phyloP scores from a whole-genome alignment of 441 rosid species.

The Dalechampia spathulata region DNA sequence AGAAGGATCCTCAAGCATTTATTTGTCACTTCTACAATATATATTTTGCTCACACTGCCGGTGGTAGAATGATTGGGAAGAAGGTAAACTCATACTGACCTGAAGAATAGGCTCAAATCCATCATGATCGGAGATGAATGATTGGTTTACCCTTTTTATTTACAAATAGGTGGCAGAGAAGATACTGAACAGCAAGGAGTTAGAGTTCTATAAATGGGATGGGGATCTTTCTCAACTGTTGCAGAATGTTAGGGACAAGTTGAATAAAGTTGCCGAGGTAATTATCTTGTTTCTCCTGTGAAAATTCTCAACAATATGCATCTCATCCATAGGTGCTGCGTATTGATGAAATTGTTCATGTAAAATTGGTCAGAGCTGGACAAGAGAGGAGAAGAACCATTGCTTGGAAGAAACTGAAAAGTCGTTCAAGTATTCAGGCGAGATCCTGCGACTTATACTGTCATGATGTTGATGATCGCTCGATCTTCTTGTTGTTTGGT shows the following conservation, averaged over 20 bases:
- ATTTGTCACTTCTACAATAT: conserved; percentile 94
- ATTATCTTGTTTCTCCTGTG: neutral
- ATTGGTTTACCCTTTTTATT: neutral
- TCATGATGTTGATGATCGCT: conserved; percentile 30
- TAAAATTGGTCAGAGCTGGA: conserved; percentile 54
- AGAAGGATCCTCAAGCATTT: conserved; percentile 88
- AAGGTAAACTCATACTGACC: conserved; percentile 38
- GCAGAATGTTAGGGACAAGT: conserved; percentile 77
- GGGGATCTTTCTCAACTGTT: conserved; percentile 70
- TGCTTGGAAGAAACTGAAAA: conserved; percentile 95
- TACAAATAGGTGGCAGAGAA: conserved; percentile 58
- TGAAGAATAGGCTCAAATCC: neutral
- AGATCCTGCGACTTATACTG: conserved; percentile 78
- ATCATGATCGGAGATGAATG: neutral
- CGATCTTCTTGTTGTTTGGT: conserved; percentile 1
- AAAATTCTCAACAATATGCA: neutral
- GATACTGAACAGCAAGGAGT: conserved; percentile 59
- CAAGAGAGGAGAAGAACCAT: conserved; percentile 80
- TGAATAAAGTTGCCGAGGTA: conserved; percentile 83
- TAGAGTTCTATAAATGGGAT: conserved; percentile 93
- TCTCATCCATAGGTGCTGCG: neutral
- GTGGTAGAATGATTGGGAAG: conserved; percentile 95
- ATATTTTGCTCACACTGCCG: conserved; percentile 93
- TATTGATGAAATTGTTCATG: conserved; percentile 4
- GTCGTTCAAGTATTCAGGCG: conserved; percentile 84